phyloP scores from a whole-genome alignment of 257 asterid species.

The Penstemon eatonii region DNA sequence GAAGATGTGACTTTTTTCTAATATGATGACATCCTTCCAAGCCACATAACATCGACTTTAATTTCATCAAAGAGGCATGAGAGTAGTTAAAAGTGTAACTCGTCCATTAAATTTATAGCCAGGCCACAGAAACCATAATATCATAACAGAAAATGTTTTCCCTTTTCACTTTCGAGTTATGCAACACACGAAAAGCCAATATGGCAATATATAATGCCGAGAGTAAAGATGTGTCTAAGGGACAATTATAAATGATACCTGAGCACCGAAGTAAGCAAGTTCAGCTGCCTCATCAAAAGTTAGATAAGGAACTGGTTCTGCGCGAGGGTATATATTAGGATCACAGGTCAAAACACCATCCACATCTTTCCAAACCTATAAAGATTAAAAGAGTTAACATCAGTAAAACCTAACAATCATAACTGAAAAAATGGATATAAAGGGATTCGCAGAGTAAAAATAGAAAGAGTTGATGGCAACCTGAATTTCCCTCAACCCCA shows the following conservation, averaged over 20 bases:
- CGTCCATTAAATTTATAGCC: background rate
- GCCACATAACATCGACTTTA: background rate
- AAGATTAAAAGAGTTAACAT: slow-evolving; percentile 10
- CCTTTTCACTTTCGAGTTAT: slow-evolving; percentile 1
- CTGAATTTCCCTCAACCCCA: slow-evolving; percentile 89
- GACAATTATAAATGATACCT: slow-evolving; percentile 29
- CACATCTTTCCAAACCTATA: slow-evolving; percentile 97
- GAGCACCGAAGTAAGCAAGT: slow-evolving; percentile 87
- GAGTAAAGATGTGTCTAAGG: slow-evolving; percentile 1
- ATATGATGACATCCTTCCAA: background rate
- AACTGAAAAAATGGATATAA: background rate
- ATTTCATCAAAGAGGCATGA: slow-evolving; percentile 1
- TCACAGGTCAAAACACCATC: slow-evolving; percentile 98
- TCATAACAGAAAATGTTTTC: background rate
- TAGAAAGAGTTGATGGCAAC: slow-evolving; percentile 22
- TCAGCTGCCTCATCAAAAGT: slow-evolving; percentile 99
- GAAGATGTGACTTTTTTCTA: background rate
- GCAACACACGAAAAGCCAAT: slow-evolving; percentile 3
- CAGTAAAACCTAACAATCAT: background rate
- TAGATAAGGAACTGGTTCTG: slow-evolving; percentile 80
- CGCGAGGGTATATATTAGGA: slow-evolving; percentile 68
- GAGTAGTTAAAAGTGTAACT: background rate
- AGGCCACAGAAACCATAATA: background rate
- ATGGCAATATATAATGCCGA: slow-evolving; percentile 4
- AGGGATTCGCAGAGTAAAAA: background rate